A percentile compares a stretch with the other conserved stretches of the same genome.
phyloP scores from a whole-genome alignment of 352 stramenopile genomes.

The Lagenidium giganteum region DNA sequence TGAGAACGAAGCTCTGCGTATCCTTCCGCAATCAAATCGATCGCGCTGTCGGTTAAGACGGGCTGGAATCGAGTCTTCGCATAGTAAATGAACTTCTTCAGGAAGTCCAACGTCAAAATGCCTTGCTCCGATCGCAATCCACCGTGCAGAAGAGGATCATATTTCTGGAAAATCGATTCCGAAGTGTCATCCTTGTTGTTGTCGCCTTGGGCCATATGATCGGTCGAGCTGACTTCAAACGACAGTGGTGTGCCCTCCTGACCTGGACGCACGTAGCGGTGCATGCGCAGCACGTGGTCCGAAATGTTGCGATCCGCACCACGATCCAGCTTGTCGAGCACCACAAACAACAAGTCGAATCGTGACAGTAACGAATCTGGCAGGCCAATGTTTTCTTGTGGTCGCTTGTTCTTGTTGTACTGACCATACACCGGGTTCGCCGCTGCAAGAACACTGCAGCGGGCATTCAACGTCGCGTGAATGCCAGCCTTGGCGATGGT shows the following conservation, averaged over 20 bases:
- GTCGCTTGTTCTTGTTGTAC: constrained; percentile 97
- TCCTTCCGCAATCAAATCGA: constrained; percentile 94
- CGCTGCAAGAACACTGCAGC: constrained; percentile 97
- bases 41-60: constrained; percentile 77
- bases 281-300: constrained; percentile 96
- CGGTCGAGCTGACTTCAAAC: constrained; percentile 77
- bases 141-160: constrained; percentile 84
- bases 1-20: constrained; percentile 97
- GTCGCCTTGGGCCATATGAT: constrained; percentile 64
- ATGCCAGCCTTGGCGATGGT: constrained; percentile 99
- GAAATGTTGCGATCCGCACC: constrained; percentile 94
- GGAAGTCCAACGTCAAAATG: constrained; percentile 94
- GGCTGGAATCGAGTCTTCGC: constrained; percentile 93
- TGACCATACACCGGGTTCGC: constrained; percentile 99
- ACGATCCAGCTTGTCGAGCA: constrained; percentile 97
- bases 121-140: constrained; percentile 64
- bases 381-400: constrained; percentile 99
- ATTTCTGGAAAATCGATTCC: constrained; percentile 90
- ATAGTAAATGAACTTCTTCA: constrained; percentile 99
- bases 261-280: constrained; percentile 89
- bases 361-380: constrained; percentile 99
- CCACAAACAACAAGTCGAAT: constrained; percentile 99
- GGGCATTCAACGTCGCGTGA: constrained; percentile 98
- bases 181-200: constrained; percentile 56
- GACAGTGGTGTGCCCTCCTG: constrained; percentile 88